A percentile compares a stretch with the other conserved stretches of the same genome.
Evolutionary conservation across 208 protist species (phyloP).

Genomic region (Wallacemonas collosoma): DNA sequence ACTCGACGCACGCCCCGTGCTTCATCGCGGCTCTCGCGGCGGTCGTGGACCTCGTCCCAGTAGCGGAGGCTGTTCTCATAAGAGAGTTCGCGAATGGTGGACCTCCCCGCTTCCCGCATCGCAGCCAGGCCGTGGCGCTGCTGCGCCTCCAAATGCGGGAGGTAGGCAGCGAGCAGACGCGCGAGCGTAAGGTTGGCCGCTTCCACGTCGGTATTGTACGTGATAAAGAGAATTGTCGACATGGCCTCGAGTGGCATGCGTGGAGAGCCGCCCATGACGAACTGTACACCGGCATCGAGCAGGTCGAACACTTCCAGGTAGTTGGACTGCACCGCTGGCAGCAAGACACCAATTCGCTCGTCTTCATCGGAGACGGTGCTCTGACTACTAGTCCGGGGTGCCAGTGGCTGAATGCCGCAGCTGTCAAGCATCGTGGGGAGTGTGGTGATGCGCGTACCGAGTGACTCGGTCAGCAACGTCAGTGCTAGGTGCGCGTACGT

Average conservation of each 20-base stretch:
- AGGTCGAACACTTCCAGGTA: conserved; percentile 59
- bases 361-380: not conserved
- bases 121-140: conserved; percentile 38
- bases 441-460: conserved; percentile 22
- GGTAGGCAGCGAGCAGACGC: conserved; percentile 61
- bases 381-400: no score
- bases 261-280: conserved; percentile 21
- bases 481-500: conserved; percentile 25
- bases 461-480: conserved; percentile 22
- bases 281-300: conserved; percentile 37
- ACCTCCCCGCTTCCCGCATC: conserved; percentile 21
- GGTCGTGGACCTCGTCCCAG: conserved; percentile 65
- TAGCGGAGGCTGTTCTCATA: conserved; percentile 48
- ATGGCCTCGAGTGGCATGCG: conserved; percentile 5
- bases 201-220: conserved; percentile 38
- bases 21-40: conserved; percentile 42
- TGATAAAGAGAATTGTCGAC: conserved; percentile 67
- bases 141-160: conserved; percentile 61
- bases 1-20: conserved; percentile 12
- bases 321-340: conserved; percentile 52
- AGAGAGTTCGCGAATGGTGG: conserved; percentile 20
- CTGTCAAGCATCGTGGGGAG: conserved; percentile 30
- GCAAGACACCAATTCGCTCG: conserved; percentile 27
- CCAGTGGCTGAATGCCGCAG: conserved; percentile 16
- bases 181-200: conserved; percentile 54